Base-by-base conservation (phyloP, 2,329 filamentous ascomycete genomes). In the Colletotrichum orbiculare region DNA sequence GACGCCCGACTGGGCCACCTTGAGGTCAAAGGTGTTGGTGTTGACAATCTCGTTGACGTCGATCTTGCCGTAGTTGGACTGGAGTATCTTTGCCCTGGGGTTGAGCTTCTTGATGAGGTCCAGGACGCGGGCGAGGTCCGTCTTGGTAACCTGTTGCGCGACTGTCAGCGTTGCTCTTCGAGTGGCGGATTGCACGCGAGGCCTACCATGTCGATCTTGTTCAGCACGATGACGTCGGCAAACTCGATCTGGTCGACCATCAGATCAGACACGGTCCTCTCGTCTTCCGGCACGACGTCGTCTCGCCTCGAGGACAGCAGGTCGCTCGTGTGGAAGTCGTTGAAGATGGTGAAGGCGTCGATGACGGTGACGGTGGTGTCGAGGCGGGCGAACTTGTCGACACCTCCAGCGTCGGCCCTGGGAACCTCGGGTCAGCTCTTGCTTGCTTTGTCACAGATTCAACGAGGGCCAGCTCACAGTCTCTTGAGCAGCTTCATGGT, bases 241-340 rank as follows among this genome's bases (percentile, higher is more conserved):
- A 93, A 93, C 75, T 93, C 91, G 64, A 93, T 91, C 71, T 93
- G 90, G 69, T 93, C 90, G 0, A 91, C 89, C 83, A 92, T 91
- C 0, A 93, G 81, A 69, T 93, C 90, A 0, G 89, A 91, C 2
- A 93, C 90, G 0, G 89, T 92, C 0, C 90, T 80, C 69, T 93
- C 89, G 65, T 93, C 91, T 68, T 93, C 90, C 0, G 86, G 74
- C 6, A 85, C 80, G 2, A 89, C 86, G 35, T 90, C 87, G 6
- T 89, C 82, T 11, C 81, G 87, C 2, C 90, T 83, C 25, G 87
- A 84, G 0, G 88, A 89, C 0, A 93, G 76, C 12, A 93, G 83
- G 62, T 93, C 89, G 1, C 83, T 82, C 0, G 91, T 93, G 69
- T 90, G 86, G 72, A 93, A 92, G 72, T 92, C 90, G 54, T 89